phyloP scores from a whole-genome alignment of 2,329 filamentous ascomycete genomes.

The Penicillium sp. region DNA sequence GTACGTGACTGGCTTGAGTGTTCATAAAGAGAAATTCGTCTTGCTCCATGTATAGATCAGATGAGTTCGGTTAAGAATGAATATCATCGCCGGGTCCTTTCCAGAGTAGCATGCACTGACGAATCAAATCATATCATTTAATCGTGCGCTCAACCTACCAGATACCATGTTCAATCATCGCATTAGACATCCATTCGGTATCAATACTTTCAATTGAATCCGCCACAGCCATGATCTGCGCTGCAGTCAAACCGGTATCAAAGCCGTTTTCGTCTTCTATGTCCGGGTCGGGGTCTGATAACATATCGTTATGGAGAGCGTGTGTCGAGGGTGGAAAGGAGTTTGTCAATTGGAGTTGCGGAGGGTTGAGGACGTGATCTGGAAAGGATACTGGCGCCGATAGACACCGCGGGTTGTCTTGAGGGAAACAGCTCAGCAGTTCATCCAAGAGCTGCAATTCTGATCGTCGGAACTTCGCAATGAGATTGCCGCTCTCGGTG shows the following conservation, averaged over 20 bases:
- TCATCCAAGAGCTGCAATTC: conserved; percentile 47
- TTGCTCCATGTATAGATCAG: no score
- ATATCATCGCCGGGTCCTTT: no score
- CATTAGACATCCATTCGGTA: conserved; percentile 50
- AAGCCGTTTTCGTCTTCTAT: conserved; percentile 15
- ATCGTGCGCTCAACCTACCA: conserved; percentile 28
- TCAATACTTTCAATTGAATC: conserved; percentile 48
- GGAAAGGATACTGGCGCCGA: conserved; percentile 15
- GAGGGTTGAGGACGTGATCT: conserved; percentile 6
- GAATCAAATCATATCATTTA: background rate
- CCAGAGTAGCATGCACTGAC: no score
- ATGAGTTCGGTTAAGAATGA: no score
- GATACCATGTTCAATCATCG: conserved; percentile 47
- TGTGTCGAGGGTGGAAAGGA: conserved; percentile 12
- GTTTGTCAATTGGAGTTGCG: conserved; percentile 10
- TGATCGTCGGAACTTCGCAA: conserved; percentile 45
- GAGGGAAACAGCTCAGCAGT: conserved; percentile 30
- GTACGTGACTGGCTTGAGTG: no score
- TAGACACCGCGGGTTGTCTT: conserved; percentile 15
- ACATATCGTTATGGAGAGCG: conserved; percentile 11
- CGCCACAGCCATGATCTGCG: conserved; percentile 50
- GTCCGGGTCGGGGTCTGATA: conserved; percentile 11
- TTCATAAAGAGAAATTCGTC: no score
- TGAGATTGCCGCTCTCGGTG: conserved; percentile 46
- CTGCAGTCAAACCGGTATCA: conserved; percentile 38